These are phyloP conservation scores for Didymella glomerata DNA, from an alignment of 2,329 filamentous ascomycete species.

Conservation along the genomic window DNA sequence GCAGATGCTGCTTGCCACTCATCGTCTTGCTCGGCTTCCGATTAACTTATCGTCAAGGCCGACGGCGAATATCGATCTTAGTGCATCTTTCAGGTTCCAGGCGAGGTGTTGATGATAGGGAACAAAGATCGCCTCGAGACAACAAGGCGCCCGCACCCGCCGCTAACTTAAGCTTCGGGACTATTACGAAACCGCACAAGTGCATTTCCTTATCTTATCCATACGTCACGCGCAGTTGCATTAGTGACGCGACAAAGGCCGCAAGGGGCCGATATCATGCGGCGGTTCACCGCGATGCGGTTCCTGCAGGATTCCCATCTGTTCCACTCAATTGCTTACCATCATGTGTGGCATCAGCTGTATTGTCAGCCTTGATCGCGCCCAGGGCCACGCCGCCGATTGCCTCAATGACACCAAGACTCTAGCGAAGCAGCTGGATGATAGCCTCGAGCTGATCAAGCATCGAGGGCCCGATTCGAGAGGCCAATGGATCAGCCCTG, in stretches of 20 bases:
- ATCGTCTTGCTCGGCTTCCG: background rate
- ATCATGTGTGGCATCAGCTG: slow-evolving; percentile 23
- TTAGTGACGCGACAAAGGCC: slow-evolving; percentile 13
- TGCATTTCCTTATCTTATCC: slow-evolving; percentile 12
- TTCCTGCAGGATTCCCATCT: slow-evolving; percentile 7
- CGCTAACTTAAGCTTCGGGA: background rate
- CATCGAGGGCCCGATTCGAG: slow-evolving; percentile 58
- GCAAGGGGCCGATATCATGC: slow-evolving; percentile 6
- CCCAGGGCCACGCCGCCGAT: slow-evolving; percentile 3
- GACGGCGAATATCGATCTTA: background rate
- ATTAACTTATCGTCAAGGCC: background rate
- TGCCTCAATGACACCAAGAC: slow-evolving; percentile 7
- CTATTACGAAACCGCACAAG: slow-evolving; percentile 6
- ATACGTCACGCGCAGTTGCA: slow-evolving; percentile 18
- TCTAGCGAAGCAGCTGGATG: slow-evolving; percentile 17
- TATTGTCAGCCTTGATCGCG: slow-evolving; percentile 15
- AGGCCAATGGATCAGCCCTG: slow-evolving; percentile 56
- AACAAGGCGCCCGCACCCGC: background rate
- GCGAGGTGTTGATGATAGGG: slow-evolving; percentile 1
- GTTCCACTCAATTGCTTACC: background rate
- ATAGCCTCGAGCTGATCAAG: slow-evolving; percentile 41
- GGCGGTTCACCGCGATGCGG: background rate
- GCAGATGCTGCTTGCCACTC: background rate
- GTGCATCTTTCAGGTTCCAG: background rate
- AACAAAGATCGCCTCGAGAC: slow-evolving; percentile 5